A percentile compares a stretch with the other conserved stretches of the same genome.
These are phyloP conservation scores for Aspergillus puulaauensis DNA, from an alignment of 2,329 filamentous ascomycete genomes.

Conservation along the genomic window DNA sequence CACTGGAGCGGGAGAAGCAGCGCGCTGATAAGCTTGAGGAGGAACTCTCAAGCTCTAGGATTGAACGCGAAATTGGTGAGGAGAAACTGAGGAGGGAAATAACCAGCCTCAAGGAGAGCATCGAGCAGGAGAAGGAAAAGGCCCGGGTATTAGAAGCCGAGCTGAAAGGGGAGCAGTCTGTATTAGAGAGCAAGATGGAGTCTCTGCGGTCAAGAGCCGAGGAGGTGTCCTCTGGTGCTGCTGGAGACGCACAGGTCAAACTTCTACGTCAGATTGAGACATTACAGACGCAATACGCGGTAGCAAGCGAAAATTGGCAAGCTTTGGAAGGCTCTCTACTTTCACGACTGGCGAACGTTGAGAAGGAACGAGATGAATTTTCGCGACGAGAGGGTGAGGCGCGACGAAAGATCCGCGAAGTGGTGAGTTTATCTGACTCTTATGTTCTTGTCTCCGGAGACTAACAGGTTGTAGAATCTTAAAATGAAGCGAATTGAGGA, in stretches of 20 bases:
- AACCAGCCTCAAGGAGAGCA: constrained; percentile 70
- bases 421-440: constrained; percentile 54
- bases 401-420: constrained; percentile 83
- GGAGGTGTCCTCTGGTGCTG: constrained; percentile 79
- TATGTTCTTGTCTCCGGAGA: not conserved
- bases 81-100: constrained; percentile 70
- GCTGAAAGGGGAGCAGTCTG: constrained; percentile 71
- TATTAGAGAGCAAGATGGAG: constrained; percentile 87
- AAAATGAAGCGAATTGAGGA: constrained; percentile 72
- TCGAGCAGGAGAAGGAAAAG: constrained; percentile 70
- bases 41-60: constrained; percentile 63
- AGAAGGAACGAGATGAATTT: constrained; percentile 89
- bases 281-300: constrained; percentile 88
- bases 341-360: constrained; percentile 71
- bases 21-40: constrained; percentile 58
- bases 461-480: constrained; percentile 52
- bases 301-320: constrained; percentile 97
- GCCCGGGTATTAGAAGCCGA: constrained; percentile 70
- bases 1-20: constrained; percentile 65
- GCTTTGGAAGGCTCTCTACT: constrained; percentile 86
- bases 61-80: constrained; percentile 73
- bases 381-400: constrained; percentile 80
- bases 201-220: constrained; percentile 81
- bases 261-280: constrained; percentile 92
- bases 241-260: constrained; percentile 83